Conservation (phyloP, 108 stramenopile genomes). For the Cyclotella atomus region DNA sequence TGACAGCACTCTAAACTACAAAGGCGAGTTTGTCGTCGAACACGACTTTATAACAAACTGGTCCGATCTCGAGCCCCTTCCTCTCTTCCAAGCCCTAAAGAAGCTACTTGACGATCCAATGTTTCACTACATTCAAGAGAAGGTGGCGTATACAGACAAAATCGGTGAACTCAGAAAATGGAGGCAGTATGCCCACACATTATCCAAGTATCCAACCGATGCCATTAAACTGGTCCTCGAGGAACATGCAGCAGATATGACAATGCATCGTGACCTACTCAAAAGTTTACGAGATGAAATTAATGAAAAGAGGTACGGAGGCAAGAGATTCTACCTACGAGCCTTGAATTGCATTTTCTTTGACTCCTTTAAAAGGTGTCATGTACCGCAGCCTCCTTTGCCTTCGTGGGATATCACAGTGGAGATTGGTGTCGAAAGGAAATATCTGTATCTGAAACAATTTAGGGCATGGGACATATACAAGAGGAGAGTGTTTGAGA, state of each 20-base stretch:
- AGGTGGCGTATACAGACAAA: not conserved
- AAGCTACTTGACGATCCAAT: not conserved
- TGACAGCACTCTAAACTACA: not conserved
- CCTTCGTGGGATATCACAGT: slow-evolving; percentile 9
- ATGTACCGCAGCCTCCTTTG: slow-evolving; percentile 8
- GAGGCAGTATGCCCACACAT: slow-evolving; percentile 1
- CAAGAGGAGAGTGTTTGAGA: slow-evolving; percentile 12
- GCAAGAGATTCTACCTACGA: slow-evolving; percentile 17
- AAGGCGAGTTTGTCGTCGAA: too few species aligned
- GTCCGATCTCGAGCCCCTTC: too few species aligned
- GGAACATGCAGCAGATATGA: not conserved
- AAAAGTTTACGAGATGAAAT: not conserved
- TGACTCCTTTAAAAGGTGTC: slow-evolving; percentile 16
- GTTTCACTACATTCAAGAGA: not conserved
- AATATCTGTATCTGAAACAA: slow-evolving; percentile 12
- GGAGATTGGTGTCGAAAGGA: not conserved
- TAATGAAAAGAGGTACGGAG: slow-evolving; percentile 12
- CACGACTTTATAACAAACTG: too few species aligned
- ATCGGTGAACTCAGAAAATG: not conserved
- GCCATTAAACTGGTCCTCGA: not conserved
- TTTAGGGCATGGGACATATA: slow-evolving; percentile 8
- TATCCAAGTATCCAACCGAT: slow-evolving; percentile 17
- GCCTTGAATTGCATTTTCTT: slow-evolving; percentile 32
- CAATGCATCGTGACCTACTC: slow-evolving; percentile 10
- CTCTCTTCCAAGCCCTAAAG: too few species aligned